These are phyloP conservation scores for Calonectria honghensis DNA, from an alignment of 2,329 filamentous ascomycete genomes.

Conservation along the genomic window DNA sequence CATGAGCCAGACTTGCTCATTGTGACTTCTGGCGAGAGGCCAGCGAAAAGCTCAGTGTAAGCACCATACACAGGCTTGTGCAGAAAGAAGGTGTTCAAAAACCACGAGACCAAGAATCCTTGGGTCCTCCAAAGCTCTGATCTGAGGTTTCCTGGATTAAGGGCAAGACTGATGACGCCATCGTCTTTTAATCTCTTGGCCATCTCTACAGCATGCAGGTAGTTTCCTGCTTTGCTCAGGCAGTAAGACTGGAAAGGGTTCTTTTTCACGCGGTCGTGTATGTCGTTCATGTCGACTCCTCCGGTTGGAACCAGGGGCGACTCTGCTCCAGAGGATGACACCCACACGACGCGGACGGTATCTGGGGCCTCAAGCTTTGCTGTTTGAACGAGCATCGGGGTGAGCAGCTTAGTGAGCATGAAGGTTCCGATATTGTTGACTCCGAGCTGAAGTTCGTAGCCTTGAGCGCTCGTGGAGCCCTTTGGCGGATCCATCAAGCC, in stretches of 20 bases:
- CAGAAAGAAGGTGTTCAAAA: not conserved
- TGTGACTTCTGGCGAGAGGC: constrained; percentile 24
- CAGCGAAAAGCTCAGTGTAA: constrained; percentile 33
- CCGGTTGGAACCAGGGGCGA: constrained; percentile 40
- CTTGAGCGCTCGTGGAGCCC: constrained; percentile 42
- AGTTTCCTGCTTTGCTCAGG: constrained; percentile 46
- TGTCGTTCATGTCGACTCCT: constrained; percentile 37
- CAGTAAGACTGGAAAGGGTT: constrained; percentile 45
- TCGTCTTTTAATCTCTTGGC: constrained; percentile 23
- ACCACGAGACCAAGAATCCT: not conserved
- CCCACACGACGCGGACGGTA: constrained; percentile 44
- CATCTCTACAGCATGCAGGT: constrained; percentile 37
- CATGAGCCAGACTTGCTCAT: constrained; percentile 22
- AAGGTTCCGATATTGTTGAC: constrained; percentile 46
- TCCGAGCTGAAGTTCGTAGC: constrained; percentile 46
- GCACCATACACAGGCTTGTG: constrained; percentile 7
- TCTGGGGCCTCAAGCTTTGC: constrained; percentile 19
- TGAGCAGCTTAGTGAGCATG: constrained; percentile 44
- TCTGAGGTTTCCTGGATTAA: constrained; percentile 45
- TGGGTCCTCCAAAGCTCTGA: constrained; percentile 20
- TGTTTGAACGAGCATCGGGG: constrained; percentile 24
- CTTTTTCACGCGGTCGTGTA: constrained; percentile 14
- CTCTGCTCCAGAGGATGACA: constrained; percentile 41
- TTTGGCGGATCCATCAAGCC: constrained; percentile 41
- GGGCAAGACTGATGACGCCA: constrained; percentile 37